phyloP scores from a whole-genome alignment of 129 eudicot species.

The Flaveria brownii region DNA sequence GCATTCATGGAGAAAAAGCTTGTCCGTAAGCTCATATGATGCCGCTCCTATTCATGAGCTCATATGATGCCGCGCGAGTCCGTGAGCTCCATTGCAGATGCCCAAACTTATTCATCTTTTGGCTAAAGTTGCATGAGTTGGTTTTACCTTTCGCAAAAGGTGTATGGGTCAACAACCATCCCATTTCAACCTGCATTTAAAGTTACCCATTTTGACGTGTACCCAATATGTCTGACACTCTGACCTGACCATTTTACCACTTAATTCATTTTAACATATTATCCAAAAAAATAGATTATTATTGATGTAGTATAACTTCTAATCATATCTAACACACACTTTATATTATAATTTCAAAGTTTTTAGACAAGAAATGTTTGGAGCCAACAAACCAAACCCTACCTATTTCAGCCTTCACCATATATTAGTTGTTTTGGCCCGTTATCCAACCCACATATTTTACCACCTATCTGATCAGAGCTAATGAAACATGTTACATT shows the following conservation, averaged over 20 bases:
- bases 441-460: not conserved
- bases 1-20: no score
- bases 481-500: not conserved
- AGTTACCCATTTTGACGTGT: not conserved
- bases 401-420: not conserved
- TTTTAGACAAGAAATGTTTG: not conserved
- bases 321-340: not conserved
- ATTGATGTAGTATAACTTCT: not conserved
- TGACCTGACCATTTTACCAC: not conserved
- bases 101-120: no score
- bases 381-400: not conserved
- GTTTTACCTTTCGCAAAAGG: not conserved
- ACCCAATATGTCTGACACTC: not conserved
- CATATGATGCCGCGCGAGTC: no score
- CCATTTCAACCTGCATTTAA: not conserved
- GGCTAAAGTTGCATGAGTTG: no score
- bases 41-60: no score
- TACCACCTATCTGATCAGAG: not conserved
- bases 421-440: not conserved
- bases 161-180: no score
- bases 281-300: not conserved
- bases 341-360: not conserved
- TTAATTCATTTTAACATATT: not conserved
- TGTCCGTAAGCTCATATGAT: no score
- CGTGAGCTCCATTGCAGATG: no score